Percentiles rank a stretch among this genome's conserved stretches.
Conservation (phyloP, 2,329 filamentous ascomycete species). For the Venturia carpophila region DNA sequence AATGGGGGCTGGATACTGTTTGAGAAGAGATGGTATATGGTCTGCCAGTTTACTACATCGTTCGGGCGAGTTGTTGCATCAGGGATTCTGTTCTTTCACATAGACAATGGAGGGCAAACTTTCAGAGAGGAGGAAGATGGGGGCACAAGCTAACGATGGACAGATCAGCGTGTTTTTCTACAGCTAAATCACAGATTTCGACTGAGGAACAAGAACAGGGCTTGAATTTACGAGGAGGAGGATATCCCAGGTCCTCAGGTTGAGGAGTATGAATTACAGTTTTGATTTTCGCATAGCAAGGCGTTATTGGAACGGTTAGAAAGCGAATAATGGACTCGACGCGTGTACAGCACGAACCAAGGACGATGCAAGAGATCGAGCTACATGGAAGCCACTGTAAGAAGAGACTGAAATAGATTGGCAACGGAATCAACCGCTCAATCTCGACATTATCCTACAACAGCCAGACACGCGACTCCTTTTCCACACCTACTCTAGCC, state of each 20-base stretch:
- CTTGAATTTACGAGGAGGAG: neutral
- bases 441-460: too few relatives aligned
- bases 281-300: slow-evolving; percentile 5
- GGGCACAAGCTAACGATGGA: neutral
- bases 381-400: neutral
- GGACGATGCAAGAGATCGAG: neutral
- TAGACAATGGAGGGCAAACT: too few relatives aligned
- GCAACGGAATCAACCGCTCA: too few relatives aligned
- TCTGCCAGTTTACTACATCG: too few relatives aligned
- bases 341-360: neutral
- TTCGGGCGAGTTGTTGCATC: too few relatives aligned
- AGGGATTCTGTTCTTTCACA: too few relatives aligned
- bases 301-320: neutral
- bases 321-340: neutral
- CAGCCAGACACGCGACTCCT: too few relatives aligned
- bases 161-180: slow-evolving; percentile 1
- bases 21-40: too few relatives aligned
- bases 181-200: neutral
- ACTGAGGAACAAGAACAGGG: neutral
- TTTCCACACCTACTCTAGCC: too few relatives aligned
- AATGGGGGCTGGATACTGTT: too few relatives aligned
- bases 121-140: neutral
- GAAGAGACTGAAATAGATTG: too few relatives aligned
- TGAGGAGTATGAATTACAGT: neutral
- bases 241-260: neutral